A percentile compares a stretch with the other conserved stretches of the same genome.
phyloP scores from a whole-genome alignment of 164 flowering plant genomes.

The Platanus orientalis region DNA sequence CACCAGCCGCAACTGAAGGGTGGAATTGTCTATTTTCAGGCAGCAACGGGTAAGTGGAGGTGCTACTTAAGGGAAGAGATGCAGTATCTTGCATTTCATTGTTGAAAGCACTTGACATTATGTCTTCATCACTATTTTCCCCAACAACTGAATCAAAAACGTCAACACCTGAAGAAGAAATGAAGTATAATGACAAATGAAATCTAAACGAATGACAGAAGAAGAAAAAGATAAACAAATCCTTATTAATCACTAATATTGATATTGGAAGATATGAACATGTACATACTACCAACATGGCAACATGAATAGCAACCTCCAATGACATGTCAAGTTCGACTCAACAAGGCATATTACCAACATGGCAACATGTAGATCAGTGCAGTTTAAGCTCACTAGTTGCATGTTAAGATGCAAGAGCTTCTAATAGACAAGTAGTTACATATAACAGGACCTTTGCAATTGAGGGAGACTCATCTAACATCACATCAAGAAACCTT shows the following conservation, averaged over 20 bases:
- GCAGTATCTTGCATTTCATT: conserved; percentile 11
- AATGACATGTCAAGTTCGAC: too few relatives aligned
- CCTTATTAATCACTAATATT: not conserved
- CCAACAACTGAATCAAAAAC: conserved; percentile 11
- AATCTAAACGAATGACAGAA: not conserved
- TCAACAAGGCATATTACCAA: too few relatives aligned
- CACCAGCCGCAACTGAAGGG: conserved; percentile 34
- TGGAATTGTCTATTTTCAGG: conserved; percentile 28
- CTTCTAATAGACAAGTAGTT: too few relatives aligned
- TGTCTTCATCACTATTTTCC: conserved; percentile 19
- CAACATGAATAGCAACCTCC: too few relatives aligned
- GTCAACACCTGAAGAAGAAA: conserved; percentile 13
- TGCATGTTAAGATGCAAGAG: too few relatives aligned
- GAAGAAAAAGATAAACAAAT: not conserved
- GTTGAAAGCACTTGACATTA: conserved; percentile 11
- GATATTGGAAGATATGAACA: not conserved
- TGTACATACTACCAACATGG: not conserved
- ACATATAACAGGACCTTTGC: too few relatives aligned
- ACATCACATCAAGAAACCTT: too few relatives aligned
- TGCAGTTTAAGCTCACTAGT: too few relatives aligned
- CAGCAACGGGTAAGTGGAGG: conserved; percentile 15
- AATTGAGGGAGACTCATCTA: too few relatives aligned
- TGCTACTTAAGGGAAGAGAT: conserved; percentile 6
- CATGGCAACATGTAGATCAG: too few relatives aligned
- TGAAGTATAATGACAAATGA: not conserved